A percentile compares a stretch with the other conserved stretches of the same genome.
These are phyloP conservation scores for Arthromyces matolae DNA, from an alignment of 768 basidiomycete species.

Conservation along the genomic window DNA sequence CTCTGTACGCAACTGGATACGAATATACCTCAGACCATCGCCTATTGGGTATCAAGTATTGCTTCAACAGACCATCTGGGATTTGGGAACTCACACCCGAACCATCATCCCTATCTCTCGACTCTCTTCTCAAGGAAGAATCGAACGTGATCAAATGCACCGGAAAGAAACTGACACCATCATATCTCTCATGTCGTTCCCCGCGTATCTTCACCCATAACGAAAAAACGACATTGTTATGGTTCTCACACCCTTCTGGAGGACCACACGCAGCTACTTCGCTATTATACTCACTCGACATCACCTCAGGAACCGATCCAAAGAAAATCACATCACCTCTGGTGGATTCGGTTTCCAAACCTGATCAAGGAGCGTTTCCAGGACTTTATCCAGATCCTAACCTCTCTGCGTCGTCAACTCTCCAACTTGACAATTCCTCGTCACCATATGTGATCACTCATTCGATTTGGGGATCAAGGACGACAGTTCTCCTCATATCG, in stretches of 20 bases:
- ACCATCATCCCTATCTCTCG: constrained; percentile 18
- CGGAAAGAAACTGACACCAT: constrained; percentile 38
- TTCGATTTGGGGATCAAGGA: constrained; percentile 53
- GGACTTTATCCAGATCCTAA: constrained; percentile 57
- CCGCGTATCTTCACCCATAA: constrained; percentile 42
- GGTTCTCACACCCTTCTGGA: constrained; percentile 51
- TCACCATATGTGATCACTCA: constrained; percentile 36
- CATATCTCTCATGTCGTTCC: constrained; percentile 51
- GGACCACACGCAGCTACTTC: constrained; percentile 60
- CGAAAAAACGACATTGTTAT: constrained; percentile 35
- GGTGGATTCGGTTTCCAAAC: constrained; percentile 40
- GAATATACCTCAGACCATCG: constrained; percentile 55
- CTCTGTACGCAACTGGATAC: constrained; percentile 59
- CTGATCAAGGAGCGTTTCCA: constrained; percentile 44
- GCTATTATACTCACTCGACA: constrained; percentile 42
- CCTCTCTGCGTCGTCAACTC: constrained; percentile 41
- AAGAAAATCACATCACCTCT: constrained; percentile 23
- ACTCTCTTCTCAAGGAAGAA: constrained; percentile 4
- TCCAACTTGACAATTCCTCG: constrained; percentile 18
- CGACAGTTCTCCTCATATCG: constrained; percentile 46
- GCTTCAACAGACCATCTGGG: constrained; percentile 55
- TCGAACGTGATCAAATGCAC: constrained; percentile 12
- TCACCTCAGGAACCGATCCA: constrained; percentile 19
- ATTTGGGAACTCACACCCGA: constrained; percentile 54
- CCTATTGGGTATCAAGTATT: constrained; percentile 54